These are phyloP conservation scores for Coffea humblotiana DNA, from an alignment of 305 asterid species.

Conservation along the genomic window DNA sequence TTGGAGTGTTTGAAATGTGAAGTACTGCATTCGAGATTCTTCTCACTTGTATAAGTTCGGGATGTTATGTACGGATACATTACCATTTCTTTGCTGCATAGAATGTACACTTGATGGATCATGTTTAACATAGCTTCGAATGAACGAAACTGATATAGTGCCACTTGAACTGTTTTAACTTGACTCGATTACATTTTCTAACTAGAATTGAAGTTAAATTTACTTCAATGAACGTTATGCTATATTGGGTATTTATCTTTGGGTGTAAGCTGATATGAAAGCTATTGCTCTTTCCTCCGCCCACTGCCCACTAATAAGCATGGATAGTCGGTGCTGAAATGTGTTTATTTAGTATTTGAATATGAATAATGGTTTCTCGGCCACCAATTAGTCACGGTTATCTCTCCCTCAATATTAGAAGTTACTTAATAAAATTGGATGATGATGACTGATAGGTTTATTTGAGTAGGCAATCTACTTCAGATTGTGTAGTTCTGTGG, in stretches of 20 bases:
- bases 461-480: background rate
- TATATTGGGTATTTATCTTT: too few species aligned
- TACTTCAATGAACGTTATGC: background rate
- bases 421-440: background rate
- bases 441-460: background rate
- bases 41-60: background rate
- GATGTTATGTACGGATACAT: background rate
- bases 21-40: background rate
- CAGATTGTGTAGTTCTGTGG: background rate
- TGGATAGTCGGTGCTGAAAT: slow-evolving; percentile 1
- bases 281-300: background rate
- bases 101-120: background rate
- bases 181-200: background rate
- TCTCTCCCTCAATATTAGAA: background rate
- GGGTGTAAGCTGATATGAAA: background rate
- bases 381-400: background rate
- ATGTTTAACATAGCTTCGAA: background rate
- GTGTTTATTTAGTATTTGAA: background rate
- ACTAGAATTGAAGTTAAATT: background rate
- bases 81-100: background rate
- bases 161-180: background rate
- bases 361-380: too few species aligned
- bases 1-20: background rate
- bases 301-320: background rate
- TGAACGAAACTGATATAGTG: background rate